phyloP scores from a whole-genome alignment of 768 basidiomycete genomes.

The Agrocybe praecox region DNA sequence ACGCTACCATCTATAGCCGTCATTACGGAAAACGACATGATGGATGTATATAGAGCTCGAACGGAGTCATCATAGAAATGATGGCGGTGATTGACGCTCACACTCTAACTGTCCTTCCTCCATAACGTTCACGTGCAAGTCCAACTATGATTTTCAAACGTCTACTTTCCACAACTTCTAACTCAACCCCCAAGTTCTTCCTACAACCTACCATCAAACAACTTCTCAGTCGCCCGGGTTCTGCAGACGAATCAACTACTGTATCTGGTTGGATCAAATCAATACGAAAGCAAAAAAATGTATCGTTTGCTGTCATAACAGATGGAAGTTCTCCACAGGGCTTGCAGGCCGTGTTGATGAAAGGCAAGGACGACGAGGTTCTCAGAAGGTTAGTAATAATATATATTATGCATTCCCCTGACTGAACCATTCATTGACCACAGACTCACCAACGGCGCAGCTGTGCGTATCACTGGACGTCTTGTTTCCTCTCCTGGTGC shows the following conservation, averaged over 20 bases:
- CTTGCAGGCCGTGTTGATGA: conserved; percentile 76
- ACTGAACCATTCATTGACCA: background rate
- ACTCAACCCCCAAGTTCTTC: conserved; percentile 18
- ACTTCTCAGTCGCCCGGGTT: conserved; percentile 20
- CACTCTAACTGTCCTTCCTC: background rate
- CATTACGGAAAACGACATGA: conserved; percentile 23
- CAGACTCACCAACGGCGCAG: conserved; percentile 45
- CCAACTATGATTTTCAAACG: conserved; percentile 24
- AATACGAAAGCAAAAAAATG: conserved; percentile 82
- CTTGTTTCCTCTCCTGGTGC: conserved; percentile 45
- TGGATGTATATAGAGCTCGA: background rate
- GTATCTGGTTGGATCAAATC: conserved; percentile 89
- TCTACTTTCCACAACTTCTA: conserved; percentile 18
- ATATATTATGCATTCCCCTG: background rate
- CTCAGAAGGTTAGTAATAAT: conserved; percentile 12
- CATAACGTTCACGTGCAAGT: conserved; percentile 11
- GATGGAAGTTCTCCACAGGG: conserved; percentile 78
- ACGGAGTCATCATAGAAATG: background rate
- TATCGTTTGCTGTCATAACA: conserved; percentile 81
- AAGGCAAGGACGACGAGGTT: conserved; percentile 34
- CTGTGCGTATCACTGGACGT: conserved; percentile 43
- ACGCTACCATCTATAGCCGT: conserved; percentile 47
- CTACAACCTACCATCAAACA: conserved; percentile 34
- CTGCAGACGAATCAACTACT: conserved; percentile 24
- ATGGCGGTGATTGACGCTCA: background rate